Conservation (phyloP, 257 asterid genomes). For the Solanum etuberosum region DNA sequence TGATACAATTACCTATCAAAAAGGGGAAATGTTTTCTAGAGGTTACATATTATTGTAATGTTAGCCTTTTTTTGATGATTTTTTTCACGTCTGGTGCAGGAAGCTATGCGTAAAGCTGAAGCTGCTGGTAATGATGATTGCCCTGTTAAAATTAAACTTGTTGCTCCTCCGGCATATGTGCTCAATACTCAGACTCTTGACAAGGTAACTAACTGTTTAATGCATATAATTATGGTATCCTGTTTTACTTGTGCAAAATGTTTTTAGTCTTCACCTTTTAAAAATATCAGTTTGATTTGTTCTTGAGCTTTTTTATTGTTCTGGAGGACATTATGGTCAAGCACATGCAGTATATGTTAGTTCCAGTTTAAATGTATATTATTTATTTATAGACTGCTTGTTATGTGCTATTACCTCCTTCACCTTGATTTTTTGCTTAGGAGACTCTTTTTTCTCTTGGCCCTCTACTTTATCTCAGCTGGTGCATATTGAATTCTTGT, state of each 20-base stretch:
- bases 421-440: not conserved
- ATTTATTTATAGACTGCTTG: not conserved
- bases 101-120: conserved; percentile 98
- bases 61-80: not conserved
- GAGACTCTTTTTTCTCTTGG: not conserved
- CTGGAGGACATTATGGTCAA: not conserved
- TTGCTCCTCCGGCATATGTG: conserved; percentile 97
- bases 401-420: not conserved
- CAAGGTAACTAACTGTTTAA: conserved; percentile 39
- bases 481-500: no score
- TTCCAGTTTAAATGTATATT: not conserved
- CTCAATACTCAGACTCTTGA: conserved; percentile 94
- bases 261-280: not conserved
- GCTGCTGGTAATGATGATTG: conserved; percentile 94
- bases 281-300: not conserved
- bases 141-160: conserved; percentile 93
- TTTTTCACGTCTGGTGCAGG: conserved; percentile 27
- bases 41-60: not conserved
- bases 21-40: not conserved
- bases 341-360: not conserved
- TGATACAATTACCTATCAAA: not conserved
- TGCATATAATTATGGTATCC: not conserved
- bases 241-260: not conserved
- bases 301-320: not conserved
- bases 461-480: not conserved